A percentile compares a stretch with the other conserved stretches of the same genome.
phyloP scores from a whole-genome alignment of 2,329 filamentous ascomycete species.

The Neonectria faginata region DNA sequence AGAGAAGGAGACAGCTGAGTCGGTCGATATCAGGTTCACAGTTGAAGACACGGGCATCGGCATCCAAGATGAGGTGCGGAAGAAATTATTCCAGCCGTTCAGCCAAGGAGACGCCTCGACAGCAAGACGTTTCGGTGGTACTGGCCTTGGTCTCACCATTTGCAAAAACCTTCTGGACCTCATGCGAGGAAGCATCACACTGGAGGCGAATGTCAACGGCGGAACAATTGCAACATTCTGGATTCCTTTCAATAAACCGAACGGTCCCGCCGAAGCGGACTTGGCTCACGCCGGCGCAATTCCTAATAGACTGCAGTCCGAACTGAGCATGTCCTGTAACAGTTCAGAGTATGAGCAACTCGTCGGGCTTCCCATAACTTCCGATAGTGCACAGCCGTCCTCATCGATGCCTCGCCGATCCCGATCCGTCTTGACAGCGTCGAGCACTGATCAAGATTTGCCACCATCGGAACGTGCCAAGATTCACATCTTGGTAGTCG shows the following conservation, averaged over 20 bases:
- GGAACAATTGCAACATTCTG: slow-evolving; percentile 82
- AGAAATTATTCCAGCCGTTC: slow-evolving; percentile 81
- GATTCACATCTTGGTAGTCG: slow-evolving; percentile 79
- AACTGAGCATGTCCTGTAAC: slow-evolving; percentile 73
- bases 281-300: slow-evolving; percentile 73
- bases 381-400: slow-evolving; percentile 42
- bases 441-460: slow-evolving; percentile 60
- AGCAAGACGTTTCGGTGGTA: slow-evolving; percentile 81
- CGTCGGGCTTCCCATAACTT: slow-evolving; percentile 54
- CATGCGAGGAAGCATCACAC: slow-evolving; percentile 80
- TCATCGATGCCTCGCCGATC: slow-evolving; percentile 46
- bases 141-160: slow-evolving; percentile 81
- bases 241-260: slow-evolving; percentile 81
- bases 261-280: slow-evolving; percentile 59
- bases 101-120: slow-evolving; percentile 86
- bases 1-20: slow-evolving; percentile 72
- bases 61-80: slow-evolving; percentile 81
- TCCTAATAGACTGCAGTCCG: slow-evolving; percentile 74
- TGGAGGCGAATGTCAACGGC: slow-evolving; percentile 73
- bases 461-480: slow-evolving; percentile 69
- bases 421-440: slow-evolving; percentile 50
- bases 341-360: slow-evolving; percentile 71
- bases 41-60: slow-evolving; percentile 85
- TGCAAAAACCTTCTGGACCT: slow-evolving; percentile 83
- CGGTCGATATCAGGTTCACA: slow-evolving; percentile 75